Percentiles rank a stretch among this genome's conserved stretches.
phyloP scores from a whole-genome alignment of 257 asterid species.

The Plantago elongata region DNA sequence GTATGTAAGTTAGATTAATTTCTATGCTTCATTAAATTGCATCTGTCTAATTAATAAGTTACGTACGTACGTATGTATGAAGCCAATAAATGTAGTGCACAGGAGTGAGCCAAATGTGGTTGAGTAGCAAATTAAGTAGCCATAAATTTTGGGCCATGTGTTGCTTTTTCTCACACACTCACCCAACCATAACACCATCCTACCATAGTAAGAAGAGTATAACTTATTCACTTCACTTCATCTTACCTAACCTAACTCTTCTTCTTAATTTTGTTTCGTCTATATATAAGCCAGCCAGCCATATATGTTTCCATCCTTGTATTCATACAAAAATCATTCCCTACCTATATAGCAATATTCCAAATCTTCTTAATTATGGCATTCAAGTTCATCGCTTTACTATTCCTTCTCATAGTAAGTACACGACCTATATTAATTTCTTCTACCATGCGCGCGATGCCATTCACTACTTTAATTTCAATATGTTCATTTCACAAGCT shows the following conservation, averaged over 20 bases:
- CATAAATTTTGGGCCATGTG: slow-evolving; percentile 31
- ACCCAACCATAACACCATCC: background rate
- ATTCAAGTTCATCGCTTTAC: slow-evolving; percentile 38
- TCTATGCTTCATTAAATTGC: too few species aligned
- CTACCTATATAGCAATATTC: slow-evolving; percentile 12
- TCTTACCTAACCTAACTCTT: background rate
- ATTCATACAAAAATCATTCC: background rate
- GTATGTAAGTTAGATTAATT: too few species aligned
- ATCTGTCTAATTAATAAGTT: too few species aligned
- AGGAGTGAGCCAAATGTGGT: slow-evolving; percentile 30
- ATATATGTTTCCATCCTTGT: too few species aligned
- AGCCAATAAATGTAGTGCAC: too few species aligned
- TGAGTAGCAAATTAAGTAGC: slow-evolving; percentile 30
- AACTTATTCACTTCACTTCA: background rate
- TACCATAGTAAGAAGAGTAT: too few species aligned
- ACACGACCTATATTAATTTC: background rate
- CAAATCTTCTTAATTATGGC: slow-evolving; percentile 17
- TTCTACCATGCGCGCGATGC: too few species aligned
- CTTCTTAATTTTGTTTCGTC: too few species aligned
- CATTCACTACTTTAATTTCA: too few species aligned
- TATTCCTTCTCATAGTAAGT: slow-evolving; percentile 73
- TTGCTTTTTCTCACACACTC: slow-evolving; percentile 21
- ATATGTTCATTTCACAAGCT: too few species aligned
- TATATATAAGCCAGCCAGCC: too few species aligned
- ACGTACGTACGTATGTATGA: too few species aligned